Evolutionary conservation across 495 filamentous ascomycete genomes (phyloP).

Genomic region (Hyaloscypha finlandica): DNA sequence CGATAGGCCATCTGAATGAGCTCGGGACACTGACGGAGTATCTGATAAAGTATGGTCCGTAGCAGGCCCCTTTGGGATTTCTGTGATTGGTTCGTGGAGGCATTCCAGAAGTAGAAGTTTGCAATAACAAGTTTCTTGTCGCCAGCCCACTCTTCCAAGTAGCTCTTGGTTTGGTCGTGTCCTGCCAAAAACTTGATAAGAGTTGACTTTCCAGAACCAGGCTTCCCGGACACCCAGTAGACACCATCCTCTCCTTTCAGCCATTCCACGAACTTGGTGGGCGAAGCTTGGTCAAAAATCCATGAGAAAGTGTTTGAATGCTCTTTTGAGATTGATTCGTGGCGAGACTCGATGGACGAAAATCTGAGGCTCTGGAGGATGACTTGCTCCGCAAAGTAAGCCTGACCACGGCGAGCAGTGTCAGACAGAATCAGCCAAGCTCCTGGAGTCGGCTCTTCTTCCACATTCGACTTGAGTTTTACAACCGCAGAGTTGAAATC

Average conservation of each 20-base stretch:
- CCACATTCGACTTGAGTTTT: no score
- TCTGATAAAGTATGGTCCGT: conserved; percentile 39
- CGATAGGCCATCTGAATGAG: not conserved
- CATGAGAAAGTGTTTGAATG: conserved; percentile 32
- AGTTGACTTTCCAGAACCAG: conserved; percentile 41
- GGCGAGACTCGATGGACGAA: conserved; percentile 27
- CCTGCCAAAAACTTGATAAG: conserved; percentile 36
- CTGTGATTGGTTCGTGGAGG: conserved; percentile 39
- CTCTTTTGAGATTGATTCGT: conserved; percentile 25
- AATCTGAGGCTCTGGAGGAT: conserved; percentile 12
- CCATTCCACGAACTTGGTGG: conserved; percentile 19
- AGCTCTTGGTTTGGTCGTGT: conserved; percentile 17
- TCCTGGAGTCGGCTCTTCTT: no score
- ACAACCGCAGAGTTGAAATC: no score
- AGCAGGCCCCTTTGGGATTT: conserved; percentile 45
- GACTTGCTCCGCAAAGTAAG: not conserved
- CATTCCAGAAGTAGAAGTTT: conserved; percentile 44
- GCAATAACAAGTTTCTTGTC: conserved; percentile 36
- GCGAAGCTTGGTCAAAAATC: conserved; percentile 20
- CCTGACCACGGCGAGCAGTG: no score
- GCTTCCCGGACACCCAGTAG: conserved; percentile 39
- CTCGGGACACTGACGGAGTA: conserved; percentile 32
- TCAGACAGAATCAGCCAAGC: no score
- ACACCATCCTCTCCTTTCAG: conserved; percentile 20
- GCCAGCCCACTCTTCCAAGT: conserved; percentile 29